Percentiles rank a stretch among this genome's conserved stretches.
phyloP scores from a whole-genome alignment of 805 yeast species.

The Ogataea glucozyma region DNA sequence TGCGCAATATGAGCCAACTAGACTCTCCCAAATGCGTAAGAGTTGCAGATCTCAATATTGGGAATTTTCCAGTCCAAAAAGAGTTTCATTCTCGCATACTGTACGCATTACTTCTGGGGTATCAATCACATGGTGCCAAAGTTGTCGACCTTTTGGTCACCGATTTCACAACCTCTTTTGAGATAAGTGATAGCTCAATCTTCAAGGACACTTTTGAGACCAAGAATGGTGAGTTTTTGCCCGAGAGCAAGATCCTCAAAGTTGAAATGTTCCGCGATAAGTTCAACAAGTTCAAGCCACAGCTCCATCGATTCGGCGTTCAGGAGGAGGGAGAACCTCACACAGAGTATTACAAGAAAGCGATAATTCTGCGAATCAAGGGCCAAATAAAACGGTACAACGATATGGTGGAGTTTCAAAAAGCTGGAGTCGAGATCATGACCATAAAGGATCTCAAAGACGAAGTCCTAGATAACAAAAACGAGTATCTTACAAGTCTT shows the following conservation, averaged over 20 bases:
- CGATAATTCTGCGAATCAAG: slow-evolving; percentile 23
- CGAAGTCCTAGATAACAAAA: slow-evolving; percentile 10
- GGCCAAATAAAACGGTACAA: slow-evolving; percentile 21
- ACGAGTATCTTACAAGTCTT: slow-evolving; percentile 19
- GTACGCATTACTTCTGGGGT: slow-evolving; percentile 22
- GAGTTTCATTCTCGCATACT: too few relatives aligned
- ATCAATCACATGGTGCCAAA: slow-evolving; percentile 4
- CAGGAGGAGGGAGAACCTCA: slow-evolving; percentile 22
- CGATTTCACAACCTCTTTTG: slow-evolving; percentile 25
- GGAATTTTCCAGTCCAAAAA: too few relatives aligned
- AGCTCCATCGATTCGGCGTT: slow-evolving; percentile 5
- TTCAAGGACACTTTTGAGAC: slow-evolving; percentile 14
- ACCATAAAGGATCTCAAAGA: slow-evolving; percentile 10
- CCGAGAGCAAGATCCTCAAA: slow-evolving; percentile 10
- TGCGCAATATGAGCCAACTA: too few relatives aligned
- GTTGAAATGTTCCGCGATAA: slow-evolving; percentile 16
- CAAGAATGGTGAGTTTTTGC: slow-evolving; percentile 5
- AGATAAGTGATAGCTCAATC: slow-evolving; percentile 1
- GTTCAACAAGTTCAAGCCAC: slow-evolving; percentile 5
- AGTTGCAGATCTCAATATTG: too few relatives aligned
- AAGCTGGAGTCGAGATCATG: slow-evolving; percentile 14
- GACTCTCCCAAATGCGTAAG: too few relatives aligned
- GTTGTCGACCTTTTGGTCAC: slow-evolving; percentile 19
- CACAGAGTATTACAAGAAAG: slow-evolving; percentile 17
- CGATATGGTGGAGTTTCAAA: slow-evolving; percentile 23